Percentiles rank a stretch among this genome's conserved stretches.
Conservation (phyloP, 139 green algal species). For the Pleodorina starrii region DNA sequence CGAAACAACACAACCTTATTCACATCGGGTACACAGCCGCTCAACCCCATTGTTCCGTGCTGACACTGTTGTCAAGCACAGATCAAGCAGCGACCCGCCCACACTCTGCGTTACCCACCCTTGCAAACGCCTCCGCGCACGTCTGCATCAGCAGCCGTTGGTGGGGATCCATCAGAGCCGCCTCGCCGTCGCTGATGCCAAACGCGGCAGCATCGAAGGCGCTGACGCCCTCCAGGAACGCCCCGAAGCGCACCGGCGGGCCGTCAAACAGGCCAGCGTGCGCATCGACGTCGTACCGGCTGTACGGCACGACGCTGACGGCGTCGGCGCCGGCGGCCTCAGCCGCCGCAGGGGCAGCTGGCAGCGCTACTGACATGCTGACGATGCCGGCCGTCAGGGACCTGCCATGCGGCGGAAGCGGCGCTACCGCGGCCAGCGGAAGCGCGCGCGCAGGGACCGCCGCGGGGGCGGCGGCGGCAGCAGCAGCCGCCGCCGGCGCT, state of each 20-base stretch:
- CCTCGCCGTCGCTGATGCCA: conserved; percentile 70
- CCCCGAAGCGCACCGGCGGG: conserved; percentile 61
- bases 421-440: no score
- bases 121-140: conserved; percentile 27
- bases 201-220: conserved; percentile 86
- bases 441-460: not conserved
- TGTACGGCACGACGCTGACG: conserved; percentile 45
- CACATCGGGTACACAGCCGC: no score
- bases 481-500: not conserved
- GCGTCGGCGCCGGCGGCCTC: conserved; percentile 39
- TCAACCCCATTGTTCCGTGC: no score
- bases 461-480: not conserved
- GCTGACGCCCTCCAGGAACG: conserved; percentile 61
- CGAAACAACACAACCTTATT: no score
- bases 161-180: conserved; percentile 85
- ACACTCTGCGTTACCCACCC: no score
- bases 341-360: not conserved
- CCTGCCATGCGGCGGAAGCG: not conserved
- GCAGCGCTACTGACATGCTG: conserved; percentile 3
- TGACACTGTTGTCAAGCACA: no score
- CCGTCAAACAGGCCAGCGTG: conserved; percentile 38
- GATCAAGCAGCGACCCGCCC: no score
- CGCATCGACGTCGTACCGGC: conserved; percentile 46
- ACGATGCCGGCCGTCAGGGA: not conserved
- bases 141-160: conserved; percentile 87